Evolutionary conservation across 2,329 filamentous ascomycete genomes (phyloP), one percentile per base, ranked within the genome.

Genomic region (Colletotrichum tabaci): DNA sequence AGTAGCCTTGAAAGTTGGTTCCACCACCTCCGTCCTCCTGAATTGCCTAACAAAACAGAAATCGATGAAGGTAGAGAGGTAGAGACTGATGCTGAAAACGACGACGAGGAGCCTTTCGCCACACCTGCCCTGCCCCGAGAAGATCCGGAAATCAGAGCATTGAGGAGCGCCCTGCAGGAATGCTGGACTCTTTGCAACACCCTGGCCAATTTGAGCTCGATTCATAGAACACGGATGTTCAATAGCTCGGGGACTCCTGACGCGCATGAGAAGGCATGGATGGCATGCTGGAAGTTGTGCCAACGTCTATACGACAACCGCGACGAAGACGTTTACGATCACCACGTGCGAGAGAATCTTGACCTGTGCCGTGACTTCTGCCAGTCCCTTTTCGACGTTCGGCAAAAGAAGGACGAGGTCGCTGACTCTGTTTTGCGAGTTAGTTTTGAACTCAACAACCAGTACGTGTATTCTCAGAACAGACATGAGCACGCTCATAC

Each of bases 171-270:
- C 2, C 86, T 98, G 18, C 90, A 93, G 73, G 94, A 98, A 83
- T 98, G 95, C 81, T 98, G 95, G 95, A 97, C 92, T 0, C 84
- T 98, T 16, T 98, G 95, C 84, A 98, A 98, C 78, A 97, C 95
- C 0, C 85, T 98, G 42, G 94, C 94, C 26, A 94, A 89, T 74
- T 86, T 98, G 21, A 97, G 94, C 80, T 95, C 93, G 21, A 93
- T 92, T 74, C 94, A 98, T 78, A 90, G 94, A 38, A 89, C 94
- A 75, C 88, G 93, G 23, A 91, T 95, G 42, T 96, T 96, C 80
- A 91, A 90, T 79, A 93, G 89, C 76, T 91, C 92, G 1, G 91
- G 91, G 15, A 92, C 90, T 13, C 92, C 92, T 0, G 92, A 94
- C 75, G 89, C 92, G 38, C 93, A 97, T 78, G 94, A 97, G 79